These are phyloP conservation scores for Fabrea salina DNA, from an alignment of 169 alveolate species.

Conservation along the genomic window DNA sequence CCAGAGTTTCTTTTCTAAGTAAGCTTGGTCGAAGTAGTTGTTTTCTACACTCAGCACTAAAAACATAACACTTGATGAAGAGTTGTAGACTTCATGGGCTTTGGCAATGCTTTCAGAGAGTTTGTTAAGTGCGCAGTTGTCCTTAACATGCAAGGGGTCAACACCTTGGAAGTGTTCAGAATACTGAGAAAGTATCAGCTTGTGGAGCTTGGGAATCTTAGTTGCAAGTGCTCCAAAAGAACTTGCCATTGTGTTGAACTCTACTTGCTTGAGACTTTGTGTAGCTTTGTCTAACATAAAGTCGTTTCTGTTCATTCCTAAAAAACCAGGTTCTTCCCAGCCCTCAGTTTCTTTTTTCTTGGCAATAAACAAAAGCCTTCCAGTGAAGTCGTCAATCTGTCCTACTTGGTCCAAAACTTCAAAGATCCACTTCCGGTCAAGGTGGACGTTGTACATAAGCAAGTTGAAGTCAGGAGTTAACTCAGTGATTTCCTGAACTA, in stretches of 20 bases:
- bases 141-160: neutral
- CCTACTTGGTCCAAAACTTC: neutral
- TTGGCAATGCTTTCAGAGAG: neutral
- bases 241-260: conserved; percentile 41
- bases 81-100: neutral
- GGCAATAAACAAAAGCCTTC: neutral
- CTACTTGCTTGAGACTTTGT: conserved; percentile 30
- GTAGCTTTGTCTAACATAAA: neutral
- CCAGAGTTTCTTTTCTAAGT: conserved; percentile 18
- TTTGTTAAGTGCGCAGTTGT: neutral
- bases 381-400: neutral
- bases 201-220: conserved; percentile 22
- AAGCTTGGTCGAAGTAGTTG: neutral
- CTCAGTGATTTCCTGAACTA: neutral
- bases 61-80: neutral
- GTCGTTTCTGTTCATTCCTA: conserved; percentile 15
- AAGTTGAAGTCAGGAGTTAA: neutral
- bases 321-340: neutral
- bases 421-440: neutral
- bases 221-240: conserved; percentile 31
- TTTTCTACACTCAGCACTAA: neutral
- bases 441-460: neutral
- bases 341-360: neutral
- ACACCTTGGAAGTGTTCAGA: neutral
- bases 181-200: neutral